Evolutionary conservation across 495 filamentous ascomycete species (phyloP), one percentile per base, ranked within the genome.

Genomic region (Podospora bellae-mahoneyi): DNA sequence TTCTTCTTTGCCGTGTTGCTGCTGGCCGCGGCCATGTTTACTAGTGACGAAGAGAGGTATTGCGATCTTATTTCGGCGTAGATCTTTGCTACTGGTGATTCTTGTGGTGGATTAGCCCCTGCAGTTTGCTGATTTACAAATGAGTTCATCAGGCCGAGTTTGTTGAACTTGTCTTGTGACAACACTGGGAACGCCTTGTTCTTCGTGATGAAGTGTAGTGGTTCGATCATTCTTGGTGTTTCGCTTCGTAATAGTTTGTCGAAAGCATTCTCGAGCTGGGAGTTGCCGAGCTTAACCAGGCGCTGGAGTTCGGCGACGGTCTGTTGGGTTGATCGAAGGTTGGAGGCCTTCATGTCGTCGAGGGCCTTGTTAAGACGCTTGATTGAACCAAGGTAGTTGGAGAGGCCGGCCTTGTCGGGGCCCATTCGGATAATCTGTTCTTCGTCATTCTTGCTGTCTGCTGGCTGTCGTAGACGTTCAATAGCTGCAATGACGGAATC

Each of bases 141-240:
- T 15, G 81, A 80, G 70, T 84, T 85, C 67, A 87, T 83, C 58
- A 85, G 70, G 61, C 80, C 82, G n/a, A 84, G 64, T 62, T 77
- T 71, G 19, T 79, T 81, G 54, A 82, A 81, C 69, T 81, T 83
- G 70, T 86, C 84, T 62, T 82, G 81, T 15, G 79, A 77, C 19
- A 87, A 75, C 18, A 77, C 66, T 48, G 81, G 82, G 67, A 83
- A 82, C 1, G 78, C 79, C 71, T 80, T 85, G 84, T 91, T 85
- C 76, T 97, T 97, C n/a, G 91, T 97, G 72, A 97, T 87, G 74
- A 91, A 97, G 73, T 97, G 91, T 56, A 98, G 79, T 6, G 96
- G 94, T 71, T 99, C 95, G 34, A 97, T 86, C 2, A 90, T 84
- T 63, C 85, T 83, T 7, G 89, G 85, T 20, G 92, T 88, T 71